Percentiles rank a stretch among this genome's conserved stretches.
phyloP scores from a whole-genome alignment of 192 early-diverging fungal genomes.

The Coemansia sp. region DNA sequence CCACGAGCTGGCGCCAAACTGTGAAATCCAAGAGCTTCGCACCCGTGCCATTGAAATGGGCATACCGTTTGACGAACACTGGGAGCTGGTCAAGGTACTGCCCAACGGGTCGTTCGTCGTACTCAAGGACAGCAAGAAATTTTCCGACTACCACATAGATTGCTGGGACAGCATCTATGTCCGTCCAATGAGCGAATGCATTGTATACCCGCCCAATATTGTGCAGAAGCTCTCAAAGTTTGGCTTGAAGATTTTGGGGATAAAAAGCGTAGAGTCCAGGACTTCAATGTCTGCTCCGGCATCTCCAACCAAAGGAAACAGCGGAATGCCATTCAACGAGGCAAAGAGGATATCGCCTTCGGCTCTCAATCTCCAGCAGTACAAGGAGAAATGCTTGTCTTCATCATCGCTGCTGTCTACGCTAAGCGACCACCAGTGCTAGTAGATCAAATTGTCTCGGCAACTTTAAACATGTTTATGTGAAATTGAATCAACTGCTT shows the following conservation, averaged over 20 bases:
- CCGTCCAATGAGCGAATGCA: background rate
- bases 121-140: background rate
- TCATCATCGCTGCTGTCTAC: background rate
- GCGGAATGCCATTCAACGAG: background rate
- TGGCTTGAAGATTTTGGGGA: background rate
- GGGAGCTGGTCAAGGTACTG: constrained; percentile 15
- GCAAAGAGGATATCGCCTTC: constrained; percentile 2
- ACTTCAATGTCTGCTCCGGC: background rate
- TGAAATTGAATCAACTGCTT: background rate
- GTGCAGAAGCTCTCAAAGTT: constrained; percentile 1
- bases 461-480: background rate
- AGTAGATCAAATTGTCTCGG: background rate
- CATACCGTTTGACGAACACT: constrained; percentile 2
- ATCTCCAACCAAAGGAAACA: background rate
- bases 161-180: constrained; percentile 36
- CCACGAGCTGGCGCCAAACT: constrained; percentile 35
- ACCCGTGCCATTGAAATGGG: constrained; percentile 3
- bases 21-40: constrained; percentile 18
- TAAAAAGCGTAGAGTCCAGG: background rate
- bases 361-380: background rate
- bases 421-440: background rate
- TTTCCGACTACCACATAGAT: constrained; percentile 25
- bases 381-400: background rate
- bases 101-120: constrained; percentile 2
- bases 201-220: background rate